Conservation (phyloP, 1,139 yeast species). For the Candida sp. region DNA sequence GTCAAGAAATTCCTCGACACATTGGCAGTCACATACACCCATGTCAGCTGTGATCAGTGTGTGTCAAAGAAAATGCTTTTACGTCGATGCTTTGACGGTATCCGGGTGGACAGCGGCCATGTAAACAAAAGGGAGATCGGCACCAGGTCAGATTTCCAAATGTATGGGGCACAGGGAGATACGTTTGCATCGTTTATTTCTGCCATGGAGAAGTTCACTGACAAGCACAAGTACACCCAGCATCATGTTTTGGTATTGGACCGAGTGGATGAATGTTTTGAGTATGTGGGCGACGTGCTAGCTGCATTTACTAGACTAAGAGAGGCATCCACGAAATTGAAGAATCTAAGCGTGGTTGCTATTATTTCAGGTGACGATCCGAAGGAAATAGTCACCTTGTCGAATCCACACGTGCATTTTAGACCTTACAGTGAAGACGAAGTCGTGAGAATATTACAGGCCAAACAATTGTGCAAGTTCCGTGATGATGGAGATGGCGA, state of each 20-base stretch:
- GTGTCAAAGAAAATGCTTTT: slow-evolving; percentile 39
- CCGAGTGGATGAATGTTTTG: slow-evolving; percentile 59
- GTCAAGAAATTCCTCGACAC: slow-evolving; percentile 29
- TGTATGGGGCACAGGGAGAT: slow-evolving; percentile 36
- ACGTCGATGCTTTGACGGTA: slow-evolving; percentile 37
- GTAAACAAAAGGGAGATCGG: slow-evolving; percentile 18
- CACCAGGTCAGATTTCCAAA: slow-evolving; percentile 17
- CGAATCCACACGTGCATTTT: slow-evolving; percentile 55
- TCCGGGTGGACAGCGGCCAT: slow-evolving; percentile 32
- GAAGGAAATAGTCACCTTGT: slow-evolving; percentile 44
- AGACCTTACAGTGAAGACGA: slow-evolving; percentile 48
- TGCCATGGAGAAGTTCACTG: slow-evolving; percentile 42
- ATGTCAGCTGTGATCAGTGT: slow-evolving; percentile 43
- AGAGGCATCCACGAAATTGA: slow-evolving; percentile 38
- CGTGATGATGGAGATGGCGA: slow-evolving; percentile 25
- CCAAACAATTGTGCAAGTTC: slow-evolving; percentile 30
- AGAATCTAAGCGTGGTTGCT: slow-evolving; percentile 35
- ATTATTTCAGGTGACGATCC: slow-evolving; percentile 51
- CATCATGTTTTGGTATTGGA: slow-evolving; percentile 65
- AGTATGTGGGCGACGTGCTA: slow-evolving; percentile 46
- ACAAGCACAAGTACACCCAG: slow-evolving; percentile 26
- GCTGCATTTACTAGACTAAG: slow-evolving; percentile 51
- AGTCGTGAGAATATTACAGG: slow-evolving; percentile 37
- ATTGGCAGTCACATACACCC: slow-evolving; percentile 26
- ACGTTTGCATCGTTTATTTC: slow-evolving; percentile 50